Conservation (phyloP, 1,139 yeast species). For the Hansenula lynferdii region DNA sequence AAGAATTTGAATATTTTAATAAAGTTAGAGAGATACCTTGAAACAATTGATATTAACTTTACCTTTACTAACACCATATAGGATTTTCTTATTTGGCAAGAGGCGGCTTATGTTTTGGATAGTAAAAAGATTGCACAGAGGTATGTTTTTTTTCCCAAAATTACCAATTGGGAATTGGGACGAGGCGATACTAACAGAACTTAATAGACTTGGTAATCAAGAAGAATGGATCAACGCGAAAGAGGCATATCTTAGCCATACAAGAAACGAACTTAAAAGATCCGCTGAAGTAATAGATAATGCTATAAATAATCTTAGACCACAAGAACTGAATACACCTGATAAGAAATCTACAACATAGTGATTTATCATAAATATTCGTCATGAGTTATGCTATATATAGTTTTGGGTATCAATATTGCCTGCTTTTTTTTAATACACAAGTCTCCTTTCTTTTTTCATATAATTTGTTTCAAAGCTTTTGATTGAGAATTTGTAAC, state of each 20-base stretch:
- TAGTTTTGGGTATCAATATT: neutral
- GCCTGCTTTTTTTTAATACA: neutral
- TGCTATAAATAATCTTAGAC: conserved; percentile 16
- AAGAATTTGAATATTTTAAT: conserved; percentile 20
- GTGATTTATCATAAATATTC: too few species aligned
- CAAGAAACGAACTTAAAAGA: conserved; percentile 18
- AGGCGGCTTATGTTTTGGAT: conserved; percentile 22
- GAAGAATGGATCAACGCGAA: conserved; percentile 24
- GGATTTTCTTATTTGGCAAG: conserved; percentile 24
- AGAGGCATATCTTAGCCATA: conserved; percentile 16
- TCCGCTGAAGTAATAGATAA: conserved; percentile 21
- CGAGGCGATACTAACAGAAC: too few species aligned
- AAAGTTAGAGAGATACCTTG: too few species aligned
- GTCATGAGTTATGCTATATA: too few species aligned
- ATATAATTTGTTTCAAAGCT: neutral
- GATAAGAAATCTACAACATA: neutral
- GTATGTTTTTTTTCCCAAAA: too few species aligned
- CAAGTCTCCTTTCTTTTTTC: too few species aligned
- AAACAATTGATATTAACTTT: too few species aligned
- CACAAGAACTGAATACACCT: neutral
- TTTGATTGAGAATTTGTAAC: neutral
- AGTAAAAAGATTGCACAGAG: conserved; percentile 21
- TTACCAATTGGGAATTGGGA: too few species aligned
- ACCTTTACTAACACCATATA: conserved; percentile 6
- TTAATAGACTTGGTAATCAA: conserved; percentile 14